Conservation (phyloP, 441 rosid species). For the Adansonia gregorii region DNA sequence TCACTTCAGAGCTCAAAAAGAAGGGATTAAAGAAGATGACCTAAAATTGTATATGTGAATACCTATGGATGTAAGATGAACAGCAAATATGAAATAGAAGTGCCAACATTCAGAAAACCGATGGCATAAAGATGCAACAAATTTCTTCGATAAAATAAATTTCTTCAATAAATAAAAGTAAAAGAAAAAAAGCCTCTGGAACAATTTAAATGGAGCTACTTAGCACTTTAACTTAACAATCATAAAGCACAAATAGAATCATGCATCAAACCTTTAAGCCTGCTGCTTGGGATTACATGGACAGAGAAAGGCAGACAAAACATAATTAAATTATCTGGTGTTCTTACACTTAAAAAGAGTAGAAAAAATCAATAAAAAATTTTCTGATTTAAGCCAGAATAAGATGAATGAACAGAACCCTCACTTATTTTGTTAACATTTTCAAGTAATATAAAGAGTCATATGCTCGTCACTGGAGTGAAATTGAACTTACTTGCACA, state of each 20-base stretch:
- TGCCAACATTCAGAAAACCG: neutral
- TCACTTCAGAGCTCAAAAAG: neutral
- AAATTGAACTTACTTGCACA: constrained; percentile 71
- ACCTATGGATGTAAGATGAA: constrained; percentile 9
- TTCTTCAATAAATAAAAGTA: constrained; percentile 5
- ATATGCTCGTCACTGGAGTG: neutral
- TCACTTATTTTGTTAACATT: neutral
- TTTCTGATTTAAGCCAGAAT: neutral
- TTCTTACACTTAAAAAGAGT: neutral
- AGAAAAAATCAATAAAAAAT: neutral
- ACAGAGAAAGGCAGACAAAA: neutral
- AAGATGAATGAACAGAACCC: neutral
- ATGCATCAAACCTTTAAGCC: neutral
- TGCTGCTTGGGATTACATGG: neutral
- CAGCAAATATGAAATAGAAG: neutral
- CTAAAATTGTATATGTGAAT: neutral
- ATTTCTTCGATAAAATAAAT: constrained; percentile 4
- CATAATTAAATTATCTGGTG: constrained; percentile 1
- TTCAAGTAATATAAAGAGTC: neutral
- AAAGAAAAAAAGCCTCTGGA: neutral
- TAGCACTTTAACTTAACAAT: neutral
- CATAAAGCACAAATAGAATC: constrained; percentile 3
- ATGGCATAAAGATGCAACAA: constrained; percentile 4
- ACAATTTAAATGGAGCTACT: neutral
- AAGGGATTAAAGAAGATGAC: neutral